Evolutionary conservation across 2,329 filamentous ascomycete species (phyloP), one percentile per base, ranked within the genome.

Genomic region (Elsinoe necatrix): DNA sequence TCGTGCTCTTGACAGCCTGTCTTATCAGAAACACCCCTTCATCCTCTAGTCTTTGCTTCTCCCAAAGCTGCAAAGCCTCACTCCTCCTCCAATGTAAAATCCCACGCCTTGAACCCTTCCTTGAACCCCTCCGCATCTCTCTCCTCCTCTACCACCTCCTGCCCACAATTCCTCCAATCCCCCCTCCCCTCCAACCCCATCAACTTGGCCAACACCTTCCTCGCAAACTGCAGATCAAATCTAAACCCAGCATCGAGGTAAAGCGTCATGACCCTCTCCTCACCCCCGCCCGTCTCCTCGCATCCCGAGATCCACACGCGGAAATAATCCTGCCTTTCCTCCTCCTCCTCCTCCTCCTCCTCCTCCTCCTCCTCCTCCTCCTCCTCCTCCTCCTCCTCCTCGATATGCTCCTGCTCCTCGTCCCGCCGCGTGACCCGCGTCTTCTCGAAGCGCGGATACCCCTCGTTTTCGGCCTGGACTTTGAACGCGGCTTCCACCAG

Each of bases 171-270:
- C 69, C 84, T 84, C 93, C 93, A 98, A 62, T 89, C 78, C 54
- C 85, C 73, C n/a, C 93, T 78, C 43, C 81, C 75, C 69, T 96
- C 89, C 45, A 97, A 72, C 2, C 83, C 82, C 52, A 98, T 76
- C 54, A 98, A 75, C 72, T 95, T 96, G 1, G 89, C 92, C 69
- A 97, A 75, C 3, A 96, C 93, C 43, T 84, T 82, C 39, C 95
- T 80, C 3, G 88, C 90, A 66, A 95, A 97, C 67, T 97, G 92
- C 45, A 96, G 72, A 67, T 95, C 90, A 68, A 98, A 97, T 12
- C 86, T 81, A 61, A 86, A 80, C 16, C 81, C 83, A 23, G 83
- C 75, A 58, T 84, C 80, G 7, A 96, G 78, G 5, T 82, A 82
- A 74, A 97, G 81, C 55, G 91, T 78, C 58, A 96, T 75, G 57